Conservation (phyloP, 371 early-diverging fungal species). For the Actinomortierella ambigua region DNA sequence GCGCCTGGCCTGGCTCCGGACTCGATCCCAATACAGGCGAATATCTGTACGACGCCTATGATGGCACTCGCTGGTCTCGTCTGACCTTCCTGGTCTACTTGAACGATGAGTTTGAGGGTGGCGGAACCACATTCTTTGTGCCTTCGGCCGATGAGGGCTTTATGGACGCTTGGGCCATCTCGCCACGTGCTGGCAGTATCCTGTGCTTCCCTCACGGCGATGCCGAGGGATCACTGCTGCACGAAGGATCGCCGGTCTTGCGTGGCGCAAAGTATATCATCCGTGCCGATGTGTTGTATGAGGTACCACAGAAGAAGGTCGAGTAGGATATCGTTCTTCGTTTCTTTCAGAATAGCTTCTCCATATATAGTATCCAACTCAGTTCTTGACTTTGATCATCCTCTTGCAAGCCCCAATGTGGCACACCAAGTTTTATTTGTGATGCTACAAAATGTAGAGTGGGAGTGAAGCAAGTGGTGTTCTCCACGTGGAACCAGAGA, state of each 20-base stretch:
- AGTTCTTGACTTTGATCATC: too few species aligned
- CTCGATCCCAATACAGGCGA: conserved; percentile 51
- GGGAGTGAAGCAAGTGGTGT: too few species aligned
- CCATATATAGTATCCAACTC: too few species aligned
- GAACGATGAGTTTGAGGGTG: conserved; percentile 66
- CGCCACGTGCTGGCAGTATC: conserved; percentile 56
- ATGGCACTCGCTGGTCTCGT: conserved; percentile 52
- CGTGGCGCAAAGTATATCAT: conserved; percentile 61
- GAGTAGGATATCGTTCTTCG: too few species aligned
- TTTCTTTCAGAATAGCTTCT: too few species aligned
- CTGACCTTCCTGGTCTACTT: conserved; percentile 62
- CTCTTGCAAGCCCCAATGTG: too few species aligned
- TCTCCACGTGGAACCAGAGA: too few species aligned
- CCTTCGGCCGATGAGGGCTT: conserved; percentile 51
- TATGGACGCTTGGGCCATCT: conserved; percentile 52
- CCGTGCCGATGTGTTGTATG: conserved; percentile 62
- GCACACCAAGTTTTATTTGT: too few species aligned
- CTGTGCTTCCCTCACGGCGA: conserved; percentile 63
- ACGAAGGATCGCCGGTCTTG: conserved; percentile 58
- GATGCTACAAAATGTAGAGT: too few species aligned
- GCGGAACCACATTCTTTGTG: conserved; percentile 55
- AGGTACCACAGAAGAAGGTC: conserved; percentile 15
- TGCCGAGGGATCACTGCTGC: conserved; percentile 54
- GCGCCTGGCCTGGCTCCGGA: conserved; percentile 62
- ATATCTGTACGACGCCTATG: conserved; percentile 53